Evolutionary conservation across 345 rosid genomes (phyloP).

Genomic region (Acer negundo): DNA sequence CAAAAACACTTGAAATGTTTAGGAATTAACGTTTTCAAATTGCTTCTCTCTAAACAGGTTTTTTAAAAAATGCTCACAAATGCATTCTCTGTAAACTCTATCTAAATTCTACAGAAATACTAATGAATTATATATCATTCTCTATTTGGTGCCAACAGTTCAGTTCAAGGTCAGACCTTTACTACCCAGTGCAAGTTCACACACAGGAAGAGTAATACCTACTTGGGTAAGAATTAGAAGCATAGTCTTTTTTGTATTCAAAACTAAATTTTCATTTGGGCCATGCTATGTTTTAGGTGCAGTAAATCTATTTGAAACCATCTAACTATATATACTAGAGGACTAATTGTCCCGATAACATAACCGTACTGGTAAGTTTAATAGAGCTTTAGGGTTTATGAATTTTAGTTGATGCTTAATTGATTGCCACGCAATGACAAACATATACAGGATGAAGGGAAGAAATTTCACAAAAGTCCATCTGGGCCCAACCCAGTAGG

Average conservation of each 20-base stretch:
- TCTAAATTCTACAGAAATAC: background rate
- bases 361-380: background rate
- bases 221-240: constrained; percentile 37
- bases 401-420: background rate
- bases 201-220: constrained; percentile 23
- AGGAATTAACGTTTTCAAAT: background rate
- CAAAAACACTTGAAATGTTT: background rate
- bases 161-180: constrained; percentile 33
- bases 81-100: background rate
- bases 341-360: background rate
- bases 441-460: constrained; percentile 38
- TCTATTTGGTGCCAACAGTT: constrained; percentile 28
- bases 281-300: background rate
- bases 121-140: background rate
- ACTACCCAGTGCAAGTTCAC: constrained; percentile 24
- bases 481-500: constrained; percentile 55
- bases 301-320: background rate
- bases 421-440: constrained; percentile 16
- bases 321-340: background rate
- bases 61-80: background rate
- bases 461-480: constrained; percentile 39
- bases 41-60: background rate
- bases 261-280: background rate
- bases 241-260: background rate
- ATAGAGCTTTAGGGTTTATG: background rate